Base-by-base conservation (phyloP, 2,329 filamentous ascomycete species). In the Ophiocordyceps camponoti-rufipedis region DNA sequence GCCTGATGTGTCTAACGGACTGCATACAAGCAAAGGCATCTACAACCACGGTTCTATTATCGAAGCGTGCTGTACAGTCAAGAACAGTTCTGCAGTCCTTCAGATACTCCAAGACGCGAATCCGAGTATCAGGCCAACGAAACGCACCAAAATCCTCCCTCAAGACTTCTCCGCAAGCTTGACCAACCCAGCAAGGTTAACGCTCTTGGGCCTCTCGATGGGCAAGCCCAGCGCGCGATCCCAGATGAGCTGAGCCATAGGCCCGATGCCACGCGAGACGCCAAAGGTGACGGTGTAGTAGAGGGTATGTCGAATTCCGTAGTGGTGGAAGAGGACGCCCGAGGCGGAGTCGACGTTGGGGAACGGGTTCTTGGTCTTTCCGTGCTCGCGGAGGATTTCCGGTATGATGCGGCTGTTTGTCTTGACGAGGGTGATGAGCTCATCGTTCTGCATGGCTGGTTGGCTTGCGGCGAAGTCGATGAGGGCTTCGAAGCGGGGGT, bases 341-440 rank as follows among this genome's bases (percentile, higher is more conserved):
- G 87, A 94, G 51, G 78, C 82, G 43, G 83, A 87, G 65, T 98
- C 91, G 50, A 98, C 91, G 62, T 98, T 98, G 52, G 91, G 91
- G 67, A 89, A 94, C 2, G 91, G 87, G 69, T 94, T 94, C 74
- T 94, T 94, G 53, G 87, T 94, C 80, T 95, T 96, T 64, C 91
- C 91, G 61, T 98, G 91, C 69, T 95, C 80, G 56, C 78, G 91
- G 55, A 98, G 72, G 18, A 98, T 91, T 45, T 78, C 75, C 14
- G 91, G 91, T 0, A 91, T 91, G 51, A 98, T 82, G 58, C 87
- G 82, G 52, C 82, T 87, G 70, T 94, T 96, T 69, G 83, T 81
- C 74, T 88, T 83, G 46, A 98, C 89, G 11, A 98, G 78, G 64
- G 86, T 78, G 79, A 94, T 96, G 50, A 96, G 80, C 1, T 89